Conservation (phyloP, 352 stramenopile species). For the Globisporangium rhizosaccharum region DNA sequence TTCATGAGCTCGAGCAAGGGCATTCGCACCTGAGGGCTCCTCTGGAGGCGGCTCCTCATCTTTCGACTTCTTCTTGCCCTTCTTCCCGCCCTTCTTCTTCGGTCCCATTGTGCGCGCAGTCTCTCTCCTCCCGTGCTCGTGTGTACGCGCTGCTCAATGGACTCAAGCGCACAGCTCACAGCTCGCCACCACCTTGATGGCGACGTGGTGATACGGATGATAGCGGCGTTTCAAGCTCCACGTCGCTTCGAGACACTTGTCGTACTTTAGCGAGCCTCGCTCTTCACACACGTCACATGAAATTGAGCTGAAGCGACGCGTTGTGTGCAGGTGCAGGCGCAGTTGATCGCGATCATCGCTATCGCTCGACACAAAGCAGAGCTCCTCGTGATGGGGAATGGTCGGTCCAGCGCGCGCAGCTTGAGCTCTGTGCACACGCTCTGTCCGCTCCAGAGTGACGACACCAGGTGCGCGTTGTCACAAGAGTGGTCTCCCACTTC, state of each 20-base stretch:
- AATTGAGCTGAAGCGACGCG: too few species aligned
- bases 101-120: constrained; percentile 31
- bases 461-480: constrained; percentile 8
- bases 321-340: not conserved
- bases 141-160: not conserved
- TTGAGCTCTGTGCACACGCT: constrained; percentile 22
- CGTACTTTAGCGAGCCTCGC: too few species aligned
- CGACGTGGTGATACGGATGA: not conserved
- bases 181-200: too few species aligned
- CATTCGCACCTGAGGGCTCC: constrained; percentile 55
- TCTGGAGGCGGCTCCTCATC: constrained; percentile 58
- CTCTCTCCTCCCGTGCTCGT: not conserved
- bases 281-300: too few species aligned
- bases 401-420: constrained; percentile 23
- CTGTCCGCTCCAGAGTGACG: constrained; percentile 19
- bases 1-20: not conserved
- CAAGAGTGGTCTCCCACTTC: not conserved
- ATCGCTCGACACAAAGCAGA: not conserved
- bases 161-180: not conserved
- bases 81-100: constrained; percentile 69
- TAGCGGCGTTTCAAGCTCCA: not conserved
- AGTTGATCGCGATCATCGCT: not conserved
- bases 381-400: constrained; percentile 31
- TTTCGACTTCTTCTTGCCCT: constrained; percentile 67
- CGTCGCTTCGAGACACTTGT: too few species aligned